Evolutionary conservation across 768 basidiomycete genomes (phyloP), one percentile per base, ranked within the genome.

Genomic region (Lenzites betulinus): DNA sequence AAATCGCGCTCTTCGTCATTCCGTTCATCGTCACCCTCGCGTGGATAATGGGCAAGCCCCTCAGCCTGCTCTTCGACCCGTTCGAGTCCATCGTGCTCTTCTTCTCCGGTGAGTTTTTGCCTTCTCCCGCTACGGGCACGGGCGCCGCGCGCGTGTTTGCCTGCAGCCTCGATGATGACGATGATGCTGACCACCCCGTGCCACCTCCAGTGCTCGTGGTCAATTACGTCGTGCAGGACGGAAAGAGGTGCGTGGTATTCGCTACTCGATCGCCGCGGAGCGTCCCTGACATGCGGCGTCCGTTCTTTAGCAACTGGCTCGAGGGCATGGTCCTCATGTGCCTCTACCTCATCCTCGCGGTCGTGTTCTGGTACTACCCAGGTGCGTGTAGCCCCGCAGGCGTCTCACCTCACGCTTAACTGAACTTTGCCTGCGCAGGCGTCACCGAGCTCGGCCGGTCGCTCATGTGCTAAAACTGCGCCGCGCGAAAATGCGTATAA

Each of bases 221-320:
- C 70, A 93, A 90, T 70, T 92, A 91, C 70, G 86, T 88, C n/a
- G 83, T 95, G 2, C 82, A 85, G 52, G 95, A 97, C 67, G 93
- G 93, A 7, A 90, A 86, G 70, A 90, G 87, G 62, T 63, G 58
- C 53, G 62, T n/a, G 23, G 39, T 25, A 41, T 48, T 26, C 18
- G 30, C 16, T 18, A 20, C 18, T 35, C 25, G 2, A 22, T 13
- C 35, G 16, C 22, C 15, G 20, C 51, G 49, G 48, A 16, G 36
- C 42, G n/a, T 30, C 15, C 50, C 38, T 51, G 12, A 47, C 38
- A 46, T 49, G 35, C 46, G 36, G 30, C 35, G 35, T 35, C 54
- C 22, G 15, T 20, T 20, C 28, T 23, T 25, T 44, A 59, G 66
- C 50, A 96, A 95, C 71, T 97, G 94, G 87, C 79, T 97, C 22